Evolutionary conservation across 345 rosid genomes (phyloP).

Genomic region (Rubroshorea leprosula): DNA sequence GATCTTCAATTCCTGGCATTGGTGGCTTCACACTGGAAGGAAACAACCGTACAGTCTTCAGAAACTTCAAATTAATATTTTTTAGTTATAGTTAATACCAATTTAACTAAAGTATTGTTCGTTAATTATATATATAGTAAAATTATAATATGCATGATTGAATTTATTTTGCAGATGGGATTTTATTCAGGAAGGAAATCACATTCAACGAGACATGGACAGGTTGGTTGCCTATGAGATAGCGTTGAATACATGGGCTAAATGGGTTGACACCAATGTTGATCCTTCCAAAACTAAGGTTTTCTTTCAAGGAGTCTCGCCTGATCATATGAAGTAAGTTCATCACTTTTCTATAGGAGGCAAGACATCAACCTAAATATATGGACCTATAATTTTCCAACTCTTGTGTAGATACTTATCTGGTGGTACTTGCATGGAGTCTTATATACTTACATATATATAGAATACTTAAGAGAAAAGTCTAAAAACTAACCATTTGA

Average conservation of each 20-base stretch:
- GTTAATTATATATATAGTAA: too few relatives aligned
- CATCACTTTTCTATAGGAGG: too few relatives aligned
- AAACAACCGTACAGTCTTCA: slow-evolving; percentile 88
- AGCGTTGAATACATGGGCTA: slow-evolving; percentile 65
- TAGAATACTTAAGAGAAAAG: too few relatives aligned
- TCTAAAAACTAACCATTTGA: too few relatives aligned
- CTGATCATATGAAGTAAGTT: slow-evolving; percentile 51
- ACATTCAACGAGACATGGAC: slow-evolving; percentile 43
- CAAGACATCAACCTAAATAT: neutral
- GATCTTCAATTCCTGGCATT: slow-evolving; percentile 85
- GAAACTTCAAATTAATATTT: too few relatives aligned
- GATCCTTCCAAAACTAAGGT: slow-evolving; percentile 44
- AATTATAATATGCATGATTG: too few relatives aligned
- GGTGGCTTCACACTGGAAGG: slow-evolving; percentile 81
- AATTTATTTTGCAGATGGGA: slow-evolving; percentile 78
- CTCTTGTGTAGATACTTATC: neutral
- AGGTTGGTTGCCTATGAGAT: slow-evolving; percentile 51
- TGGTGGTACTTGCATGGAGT: too few relatives aligned
- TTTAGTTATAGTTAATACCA: too few relatives aligned
- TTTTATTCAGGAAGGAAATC: slow-evolving; percentile 28
- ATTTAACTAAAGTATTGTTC: too few relatives aligned
- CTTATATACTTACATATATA: too few relatives aligned
- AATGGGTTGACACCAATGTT: slow-evolving; percentile 46
- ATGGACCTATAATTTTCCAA: too few relatives aligned
- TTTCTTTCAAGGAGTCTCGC: slow-evolving; percentile 72